A percentile compares a stretch with the other conserved stretches of the same genome.
Evolutionary conservation across 2,329 filamentous ascomycete genomes (phyloP).

Genomic region (Penicillium brasilianum): DNA sequence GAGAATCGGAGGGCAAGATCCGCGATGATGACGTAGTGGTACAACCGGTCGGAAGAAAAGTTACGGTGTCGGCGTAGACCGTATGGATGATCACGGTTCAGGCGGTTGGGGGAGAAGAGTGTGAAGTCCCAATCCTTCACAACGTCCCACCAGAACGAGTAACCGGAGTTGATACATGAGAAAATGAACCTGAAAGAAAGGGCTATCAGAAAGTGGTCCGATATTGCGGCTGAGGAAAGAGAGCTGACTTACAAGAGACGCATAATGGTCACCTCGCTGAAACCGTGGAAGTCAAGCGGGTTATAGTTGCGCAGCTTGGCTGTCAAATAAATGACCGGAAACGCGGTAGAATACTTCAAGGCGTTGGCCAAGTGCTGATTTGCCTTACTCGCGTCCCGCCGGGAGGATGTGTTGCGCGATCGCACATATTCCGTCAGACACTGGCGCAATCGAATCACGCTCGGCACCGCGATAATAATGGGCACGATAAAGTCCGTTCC

Average conservation of each 20-base stretch:
- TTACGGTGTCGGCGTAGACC: conserved; percentile 76
- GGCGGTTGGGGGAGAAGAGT: conserved; percentile 69
- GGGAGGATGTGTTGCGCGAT: conserved; percentile 61
- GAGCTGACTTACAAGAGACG: conserved; percentile 55
- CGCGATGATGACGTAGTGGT: conserved; percentile 79
- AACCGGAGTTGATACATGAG: conserved; percentile 81
- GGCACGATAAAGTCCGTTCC: conserved; percentile 81
- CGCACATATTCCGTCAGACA: conserved; percentile 87
- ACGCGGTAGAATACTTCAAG: conserved; percentile 89
- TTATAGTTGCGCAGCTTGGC: conserved; percentile 71
- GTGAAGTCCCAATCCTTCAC: conserved; percentile 96
- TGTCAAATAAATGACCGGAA: conserved; percentile 84
- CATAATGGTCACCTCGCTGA: conserved; percentile 61
- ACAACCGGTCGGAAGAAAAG: conserved; percentile 73
- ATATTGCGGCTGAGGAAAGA: not conserved
- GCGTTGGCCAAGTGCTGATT: conserved; percentile 92
- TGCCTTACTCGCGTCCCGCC: conserved; percentile 66
- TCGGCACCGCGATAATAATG: conserved; percentile 81
- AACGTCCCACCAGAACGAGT: conserved; percentile 99
- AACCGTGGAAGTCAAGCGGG: conserved; percentile 53
- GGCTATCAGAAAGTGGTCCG: not conserved
- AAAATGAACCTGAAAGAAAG: conserved; percentile 67
- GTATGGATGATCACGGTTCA: conserved; percentile 70
- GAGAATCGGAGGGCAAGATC: conserved; percentile 86
- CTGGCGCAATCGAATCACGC: conserved; percentile 84